These are phyloP conservation scores for Saitozyma sp. DNA, from an alignment of 768 basidiomycete genomes.

Conservation along the genomic window DNA sequence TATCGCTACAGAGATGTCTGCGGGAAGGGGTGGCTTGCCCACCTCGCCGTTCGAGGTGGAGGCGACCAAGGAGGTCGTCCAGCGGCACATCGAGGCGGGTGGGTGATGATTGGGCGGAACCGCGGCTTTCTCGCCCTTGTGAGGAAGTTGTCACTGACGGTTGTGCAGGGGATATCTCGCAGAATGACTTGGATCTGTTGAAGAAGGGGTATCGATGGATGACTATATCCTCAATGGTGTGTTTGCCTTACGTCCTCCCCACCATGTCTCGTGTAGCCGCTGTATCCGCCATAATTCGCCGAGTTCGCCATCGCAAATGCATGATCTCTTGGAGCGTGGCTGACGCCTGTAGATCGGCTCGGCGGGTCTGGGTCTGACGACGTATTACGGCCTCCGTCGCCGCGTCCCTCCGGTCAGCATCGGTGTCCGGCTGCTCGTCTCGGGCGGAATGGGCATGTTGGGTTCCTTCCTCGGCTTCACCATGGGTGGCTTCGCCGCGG, in stretches of 20 bases:
- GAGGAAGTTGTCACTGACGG: background rate
- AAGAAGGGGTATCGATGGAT: conserved; percentile 37
- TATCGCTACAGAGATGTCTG: too few relatives aligned
- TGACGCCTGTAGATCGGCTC: conserved; percentile 8
- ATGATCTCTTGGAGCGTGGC: background rate
- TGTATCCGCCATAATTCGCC: too few relatives aligned
- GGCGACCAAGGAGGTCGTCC: conserved; percentile 19
- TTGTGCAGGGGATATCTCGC: conserved; percentile 31
- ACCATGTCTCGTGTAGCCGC: too few relatives aligned
- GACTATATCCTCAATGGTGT: conserved; percentile 17
- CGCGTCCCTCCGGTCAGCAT: conserved; percentile 19
- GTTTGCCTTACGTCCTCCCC: background rate
- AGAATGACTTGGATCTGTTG: conserved; percentile 36
- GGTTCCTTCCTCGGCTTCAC: conserved; percentile 39
- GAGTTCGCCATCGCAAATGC: too few relatives aligned
- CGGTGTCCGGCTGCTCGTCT: conserved; percentile 7
- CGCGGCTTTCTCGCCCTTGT: background rate
- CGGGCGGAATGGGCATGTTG: conserved; percentile 19
- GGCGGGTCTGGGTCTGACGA: conserved; percentile 5
- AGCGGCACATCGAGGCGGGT: conserved; percentile 24
- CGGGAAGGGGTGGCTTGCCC: conserved; percentile 6
- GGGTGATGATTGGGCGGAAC: too few relatives aligned
- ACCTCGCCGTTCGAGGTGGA: conserved; percentile 21
- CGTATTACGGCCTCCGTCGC: conserved; percentile 12
- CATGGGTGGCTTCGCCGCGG: conserved; percentile 31